Conservation (phyloP, 768 basidiomycete species). For the Trametes sanguinea region DNA sequence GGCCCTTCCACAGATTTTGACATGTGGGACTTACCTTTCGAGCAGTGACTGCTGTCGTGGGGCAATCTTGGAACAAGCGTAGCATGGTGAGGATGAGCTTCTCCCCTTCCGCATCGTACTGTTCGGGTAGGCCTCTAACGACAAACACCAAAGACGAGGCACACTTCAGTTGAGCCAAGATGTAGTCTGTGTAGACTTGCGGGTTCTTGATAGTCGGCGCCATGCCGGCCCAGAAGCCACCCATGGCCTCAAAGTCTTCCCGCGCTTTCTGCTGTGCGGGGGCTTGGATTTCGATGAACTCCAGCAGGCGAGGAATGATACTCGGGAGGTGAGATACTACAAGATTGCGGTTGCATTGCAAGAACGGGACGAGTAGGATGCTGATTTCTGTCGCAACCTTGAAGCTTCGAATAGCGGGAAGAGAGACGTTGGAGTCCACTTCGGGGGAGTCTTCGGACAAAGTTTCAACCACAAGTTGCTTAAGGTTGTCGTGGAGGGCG, state of each 20-base stretch:
- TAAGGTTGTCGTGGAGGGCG: constrained; percentile 75
- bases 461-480: constrained; percentile 67
- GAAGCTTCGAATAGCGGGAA: constrained; percentile 83
- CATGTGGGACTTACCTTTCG: constrained; percentile 59
- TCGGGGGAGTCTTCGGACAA: constrained; percentile 66
- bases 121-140: constrained; percentile 64
- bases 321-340: constrained; percentile 67
- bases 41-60: constrained; percentile 76
- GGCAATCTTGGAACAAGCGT: constrained; percentile 92
- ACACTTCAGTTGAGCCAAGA: constrained; percentile 92
- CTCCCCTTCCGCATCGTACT: constrained; percentile 76
- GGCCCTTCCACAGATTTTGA: neutral
- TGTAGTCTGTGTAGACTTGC: constrained; percentile 76
- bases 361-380: constrained; percentile 87
- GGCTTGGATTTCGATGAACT: constrained; percentile 75
- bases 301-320: constrained; percentile 77
- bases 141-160: constrained; percentile 92
- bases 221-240: constrained; percentile 81
- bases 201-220: constrained; percentile 73
- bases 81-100: constrained; percentile 77
- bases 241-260: constrained; percentile 79
- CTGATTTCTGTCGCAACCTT: constrained; percentile 95
- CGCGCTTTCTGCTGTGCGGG: constrained; percentile 80
- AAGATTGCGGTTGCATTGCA: constrained; percentile 73
- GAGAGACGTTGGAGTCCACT: constrained; percentile 56